Base-by-base conservation (phyloP, 306 rosid species). In the Malus sylvestris region DNA sequence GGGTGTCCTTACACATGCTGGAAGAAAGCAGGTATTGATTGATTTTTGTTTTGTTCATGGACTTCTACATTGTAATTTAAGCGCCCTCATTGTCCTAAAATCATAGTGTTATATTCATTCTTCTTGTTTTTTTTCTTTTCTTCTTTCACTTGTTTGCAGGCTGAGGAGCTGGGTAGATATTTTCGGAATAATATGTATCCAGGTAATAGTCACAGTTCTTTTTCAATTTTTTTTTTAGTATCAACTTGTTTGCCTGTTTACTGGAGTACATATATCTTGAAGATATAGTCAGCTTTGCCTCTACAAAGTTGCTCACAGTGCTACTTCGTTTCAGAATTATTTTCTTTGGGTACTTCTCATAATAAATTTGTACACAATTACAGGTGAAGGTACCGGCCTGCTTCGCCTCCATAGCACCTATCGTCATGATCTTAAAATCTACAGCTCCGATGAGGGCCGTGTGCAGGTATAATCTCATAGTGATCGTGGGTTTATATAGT, bases 401-500 rank as follows among this genome's bases (percentile, higher is more conserved):
- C 99, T 95, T 85, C 97, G 99, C 71, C 97, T 95, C 79, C 99
- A 95, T 75, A 95, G 99, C 81, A 95, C 99, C 72, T 92, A 95
- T 71, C 93, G 99, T 62, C 99, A 95, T 77, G 97, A 95, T 87
- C 90, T 95, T 30, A 95, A 95, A 86, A 95, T 95, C 80, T 95
- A 95, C 79, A 95, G 99, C 87, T 95, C 99, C 82, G 99, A 95
- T 74, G 99, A 95, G 90, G 99, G 99, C 22, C 99, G 99, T 70
- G 99, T 95, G 80, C 99, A 95, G 99, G 99, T 95, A 90, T 32
- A 60, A 5, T 30, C 46, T 51, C 64, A 55, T 27, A 57, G 5
- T 58, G 75, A 4, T 46, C 60, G 1, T 30, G 12, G 12, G 10
- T 18, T 74, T 42, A 10, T 73, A 2, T 61, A 5, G 46, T 45